These are phyloP conservation scores for Seiridium cupressi DNA, from an alignment of 2,329 filamentous ascomycete genomes.

Conservation along the genomic window DNA sequence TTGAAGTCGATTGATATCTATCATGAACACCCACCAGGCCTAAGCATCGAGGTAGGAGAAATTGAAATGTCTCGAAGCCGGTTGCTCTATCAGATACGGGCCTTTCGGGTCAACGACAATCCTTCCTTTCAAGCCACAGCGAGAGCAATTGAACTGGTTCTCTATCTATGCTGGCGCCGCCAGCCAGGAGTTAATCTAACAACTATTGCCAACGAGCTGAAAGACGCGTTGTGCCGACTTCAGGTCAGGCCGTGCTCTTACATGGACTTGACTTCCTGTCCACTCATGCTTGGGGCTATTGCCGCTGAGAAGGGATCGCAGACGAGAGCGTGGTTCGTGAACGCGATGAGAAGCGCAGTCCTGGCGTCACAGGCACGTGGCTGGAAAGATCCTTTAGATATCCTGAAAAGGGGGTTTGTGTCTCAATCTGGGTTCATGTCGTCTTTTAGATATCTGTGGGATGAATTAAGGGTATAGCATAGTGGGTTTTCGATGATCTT, in stretches of 20 bases:
- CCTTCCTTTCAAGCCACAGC: slow-evolving; percentile 9
- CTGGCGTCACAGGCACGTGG: neutral
- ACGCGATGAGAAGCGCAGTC: neutral
- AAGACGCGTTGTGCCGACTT: slow-evolving; percentile 11
- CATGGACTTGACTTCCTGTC: slow-evolving; percentile 21
- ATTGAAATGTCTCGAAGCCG: neutral
- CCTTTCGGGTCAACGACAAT: neutral
- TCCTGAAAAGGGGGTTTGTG: neutral
- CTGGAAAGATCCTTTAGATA: neutral
- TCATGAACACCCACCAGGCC: neutral
- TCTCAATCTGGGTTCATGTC: slow-evolving; percentile 34
- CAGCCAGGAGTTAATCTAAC: slow-evolving; percentile 8
- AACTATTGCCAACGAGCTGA: slow-evolving; percentile 15
- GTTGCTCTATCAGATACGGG: neutral
- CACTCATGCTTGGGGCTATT: slow-evolving; percentile 20
- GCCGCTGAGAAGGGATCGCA: slow-evolving; percentile 14
- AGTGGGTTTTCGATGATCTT: too few species aligned
- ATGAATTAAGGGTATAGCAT: too few species aligned
- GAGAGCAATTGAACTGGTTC: slow-evolving; percentile 17
- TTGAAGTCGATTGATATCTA: neutral
- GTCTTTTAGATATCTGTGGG: slow-evolving; percentile 50
- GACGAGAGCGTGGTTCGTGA: slow-evolving; percentile 19
- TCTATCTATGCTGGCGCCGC: slow-evolving; percentile 17
- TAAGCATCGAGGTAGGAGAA: neutral
- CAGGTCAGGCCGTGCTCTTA: slow-evolving; percentile 17